Conservation (phyloP, 495 filamentous ascomycete genomes). For the Hyaloscypha variabilis region DNA sequence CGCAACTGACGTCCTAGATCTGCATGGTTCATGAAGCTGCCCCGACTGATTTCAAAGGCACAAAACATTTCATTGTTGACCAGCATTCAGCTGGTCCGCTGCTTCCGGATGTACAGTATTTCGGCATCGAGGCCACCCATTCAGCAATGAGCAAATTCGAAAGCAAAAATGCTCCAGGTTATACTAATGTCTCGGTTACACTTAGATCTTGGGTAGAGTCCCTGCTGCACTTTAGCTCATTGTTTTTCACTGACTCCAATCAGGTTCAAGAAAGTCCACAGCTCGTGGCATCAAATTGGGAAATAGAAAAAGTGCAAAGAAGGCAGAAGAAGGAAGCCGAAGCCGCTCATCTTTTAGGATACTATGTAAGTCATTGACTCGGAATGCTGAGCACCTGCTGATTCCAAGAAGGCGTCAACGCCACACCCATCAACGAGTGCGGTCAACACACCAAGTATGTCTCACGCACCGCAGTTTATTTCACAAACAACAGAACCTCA, state of each 20-base stretch:
- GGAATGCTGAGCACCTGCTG: background rate
- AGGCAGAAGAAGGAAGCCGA: slow-evolving; percentile 28
- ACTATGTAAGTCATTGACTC: slow-evolving; percentile 16
- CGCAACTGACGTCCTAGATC: slow-evolving; percentile 42
- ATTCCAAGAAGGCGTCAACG: background rate
- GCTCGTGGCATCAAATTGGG: slow-evolving; percentile 63
- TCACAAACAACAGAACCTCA: background rate
- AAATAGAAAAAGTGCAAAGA: slow-evolving; percentile 60
- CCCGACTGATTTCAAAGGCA: slow-evolving; percentile 65
- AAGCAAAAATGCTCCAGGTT: slow-evolving; percentile 71
- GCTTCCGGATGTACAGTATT: slow-evolving; percentile 72
- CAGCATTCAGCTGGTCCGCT: slow-evolving; percentile 75
- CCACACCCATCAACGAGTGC: slow-evolving; percentile 15
- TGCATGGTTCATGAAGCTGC: slow-evolving; percentile 69
- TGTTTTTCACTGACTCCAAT: background rate
- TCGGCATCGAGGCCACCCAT: slow-evolving; percentile 81
- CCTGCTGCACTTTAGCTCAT: background rate
- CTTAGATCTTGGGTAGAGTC: slow-evolving; percentile 62
- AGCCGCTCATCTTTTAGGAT: slow-evolving; percentile 24
- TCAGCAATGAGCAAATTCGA: slow-evolving; percentile 90
- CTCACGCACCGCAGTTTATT: background rate
- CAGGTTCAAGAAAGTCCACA: slow-evolving; percentile 53
- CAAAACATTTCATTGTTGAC: slow-evolving; percentile 67
- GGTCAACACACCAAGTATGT: slow-evolving; percentile 19
- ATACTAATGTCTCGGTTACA: slow-evolving; percentile 70